Evolutionary conservation across 2,329 filamentous ascomycete species (phyloP).

Genomic region (Neonectria neomacrospora): DNA sequence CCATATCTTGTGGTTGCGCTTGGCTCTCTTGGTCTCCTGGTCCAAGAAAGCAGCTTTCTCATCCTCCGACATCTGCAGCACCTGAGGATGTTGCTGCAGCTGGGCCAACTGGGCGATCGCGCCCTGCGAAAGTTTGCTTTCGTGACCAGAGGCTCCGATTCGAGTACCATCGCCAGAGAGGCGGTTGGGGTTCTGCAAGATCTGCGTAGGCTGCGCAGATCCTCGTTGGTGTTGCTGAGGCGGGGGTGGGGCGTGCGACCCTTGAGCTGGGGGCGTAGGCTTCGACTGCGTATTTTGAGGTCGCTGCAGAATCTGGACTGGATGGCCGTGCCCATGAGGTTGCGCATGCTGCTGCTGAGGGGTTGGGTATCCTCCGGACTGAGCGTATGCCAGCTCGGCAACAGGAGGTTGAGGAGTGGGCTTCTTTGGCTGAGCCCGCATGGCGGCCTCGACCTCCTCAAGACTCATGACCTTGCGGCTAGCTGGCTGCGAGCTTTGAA

Average conservation of each 20-base stretch:
- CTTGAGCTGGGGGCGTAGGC: slow-evolving; percentile 52
- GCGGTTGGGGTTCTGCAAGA: slow-evolving; percentile 82
- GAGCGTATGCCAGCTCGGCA: slow-evolving; percentile 45
- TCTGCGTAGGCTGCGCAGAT: slow-evolving; percentile 73
- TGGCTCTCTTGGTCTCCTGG: slow-evolving; percentile 93
- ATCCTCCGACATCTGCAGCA: slow-evolving; percentile 82
- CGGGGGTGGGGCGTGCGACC: slow-evolving; percentile 40
- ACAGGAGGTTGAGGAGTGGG: slow-evolving; percentile 50
- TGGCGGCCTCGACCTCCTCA: slow-evolving; percentile 95
- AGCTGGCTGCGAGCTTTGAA: slow-evolving; percentile 40
- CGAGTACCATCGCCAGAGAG: slow-evolving; percentile 61
- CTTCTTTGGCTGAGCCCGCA: slow-evolving; percentile 76
- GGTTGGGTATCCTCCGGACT: slow-evolving; percentile 40
- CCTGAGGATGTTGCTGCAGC: slow-evolving; percentile 50
- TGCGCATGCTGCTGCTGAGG: slow-evolving; percentile 49
- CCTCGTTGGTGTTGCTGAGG: slow-evolving; percentile 51
- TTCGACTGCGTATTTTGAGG: slow-evolving; percentile 58
- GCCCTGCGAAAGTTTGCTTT: slow-evolving; percentile 61
- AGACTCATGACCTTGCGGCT: slow-evolving; percentile 89
- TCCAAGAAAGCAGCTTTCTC: slow-evolving; percentile 86
- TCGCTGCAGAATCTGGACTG: slow-evolving; percentile 66
- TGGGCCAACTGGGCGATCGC: slow-evolving; percentile 54
- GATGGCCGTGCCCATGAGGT: slow-evolving; percentile 56
- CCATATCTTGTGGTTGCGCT: slow-evolving; percentile 98
- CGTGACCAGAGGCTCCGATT: slow-evolving; percentile 50